Base-by-base conservation (phyloP, 2,329 filamentous ascomycete species). In the Talaromyces funiculosus region DNA sequence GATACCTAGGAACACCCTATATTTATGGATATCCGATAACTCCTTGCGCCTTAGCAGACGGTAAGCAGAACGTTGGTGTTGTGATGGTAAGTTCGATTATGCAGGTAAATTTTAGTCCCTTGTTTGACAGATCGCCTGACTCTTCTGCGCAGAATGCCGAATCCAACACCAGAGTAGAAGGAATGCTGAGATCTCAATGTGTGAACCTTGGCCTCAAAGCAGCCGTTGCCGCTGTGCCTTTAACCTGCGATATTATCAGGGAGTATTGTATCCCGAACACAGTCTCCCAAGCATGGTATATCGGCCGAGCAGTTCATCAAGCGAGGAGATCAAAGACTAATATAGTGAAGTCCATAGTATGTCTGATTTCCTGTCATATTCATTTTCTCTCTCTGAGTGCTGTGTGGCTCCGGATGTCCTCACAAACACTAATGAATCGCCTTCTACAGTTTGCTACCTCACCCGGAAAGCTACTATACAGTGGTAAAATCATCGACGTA, bases 401-500 rank as follows among this genome's bases (percentile, higher is more conserved):
- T 49, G 4, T 49, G 20, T 31, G 16, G n/a, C 2, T 7, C 12
- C 20, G 1, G 3, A 8, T 2, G 4, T 31, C 26, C 16, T 31
- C 0, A 8, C 18, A 35, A 24, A 2, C 9, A 53, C 67, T 9
- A 65, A 69, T 16, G 22, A 45, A 42, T 12, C 49, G 20, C 14
- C 16, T 42, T 18, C 9, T 22, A 16, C 22, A 69, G 68, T 67
- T 72, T 24, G 58, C 73, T 67, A 67, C 65, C 18, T 64, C 61
- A 1, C 65, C 67, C 2, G 77, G 73, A 1, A 69, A 71, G 29
- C 70, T 78, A 1, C 66, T 80, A 1, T 80, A 78, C 67, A 77
- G 74, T 38, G 77, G 77, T 26, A 80, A 80, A 62, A 76, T 80
- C 38, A 69, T 78, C 9, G 76, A 77, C 26, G 77, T 79, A 2